Percentiles rank a stretch among this genome's conserved stretches.
Conservation (phyloP, 345 rosid genomes). For the Corymbia maculata region DNA sequence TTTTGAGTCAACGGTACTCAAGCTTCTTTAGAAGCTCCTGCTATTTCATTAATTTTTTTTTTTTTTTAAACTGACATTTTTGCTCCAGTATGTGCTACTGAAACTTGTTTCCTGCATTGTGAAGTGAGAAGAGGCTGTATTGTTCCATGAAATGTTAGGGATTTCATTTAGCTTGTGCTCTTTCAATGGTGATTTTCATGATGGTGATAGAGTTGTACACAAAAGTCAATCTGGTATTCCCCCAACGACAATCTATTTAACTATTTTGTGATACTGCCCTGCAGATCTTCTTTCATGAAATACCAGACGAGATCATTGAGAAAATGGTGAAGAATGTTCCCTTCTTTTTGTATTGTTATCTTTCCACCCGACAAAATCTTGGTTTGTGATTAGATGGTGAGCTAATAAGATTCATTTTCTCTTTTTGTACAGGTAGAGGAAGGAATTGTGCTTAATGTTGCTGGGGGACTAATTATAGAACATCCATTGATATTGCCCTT, state of each 20-base stretch:
- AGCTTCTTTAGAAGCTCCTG: neutral
- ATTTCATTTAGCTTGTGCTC: neutral
- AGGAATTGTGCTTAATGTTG: slow-evolving; percentile 61
- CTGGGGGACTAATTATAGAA: slow-evolving; percentile 75
- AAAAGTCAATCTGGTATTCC: neutral
- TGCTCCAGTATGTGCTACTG: neutral
- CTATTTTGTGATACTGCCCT: neutral
- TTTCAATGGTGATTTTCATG: neutral
- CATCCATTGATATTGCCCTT: slow-evolving; percentile 64
- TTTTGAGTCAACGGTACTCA: neutral
- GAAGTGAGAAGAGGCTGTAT: neutral
- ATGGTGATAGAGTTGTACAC: neutral
- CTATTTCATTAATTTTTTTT: neutral
- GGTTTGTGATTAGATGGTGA: neutral
- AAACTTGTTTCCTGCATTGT: neutral
- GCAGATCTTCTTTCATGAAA: slow-evolving; percentile 85
- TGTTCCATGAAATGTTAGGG: neutral
- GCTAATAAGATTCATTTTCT: neutral
- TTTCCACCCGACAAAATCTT: neutral
- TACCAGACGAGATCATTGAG: slow-evolving; percentile 69
- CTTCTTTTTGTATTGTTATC: neutral
- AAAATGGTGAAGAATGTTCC: slow-evolving; percentile 44
- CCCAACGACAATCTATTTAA: neutral
- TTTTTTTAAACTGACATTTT: neutral
- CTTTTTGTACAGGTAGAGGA: slow-evolving; percentile 51